Base-by-base conservation (phyloP, 1,284 basidiomycete genomes). In the Boletus putidus region DNA sequence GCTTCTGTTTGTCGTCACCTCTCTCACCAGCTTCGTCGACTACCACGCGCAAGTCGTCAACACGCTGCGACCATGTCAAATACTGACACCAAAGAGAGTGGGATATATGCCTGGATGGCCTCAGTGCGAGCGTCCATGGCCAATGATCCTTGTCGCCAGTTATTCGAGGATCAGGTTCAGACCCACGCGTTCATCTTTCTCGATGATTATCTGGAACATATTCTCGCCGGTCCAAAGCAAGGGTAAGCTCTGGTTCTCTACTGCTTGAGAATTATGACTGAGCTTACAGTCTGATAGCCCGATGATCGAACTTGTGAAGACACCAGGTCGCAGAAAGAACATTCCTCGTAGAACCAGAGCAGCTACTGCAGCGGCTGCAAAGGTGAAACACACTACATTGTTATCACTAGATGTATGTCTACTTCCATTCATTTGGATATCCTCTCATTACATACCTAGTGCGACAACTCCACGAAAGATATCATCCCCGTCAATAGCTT, bases 291-390 rank as follows among this genome's bases (percentile, higher is more conserved):
- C 27, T 2, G 56, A 9, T 63, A 92, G 89, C 55, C 80, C 83
- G 16, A 79, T 92, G 16, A 86, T 90, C 55, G 89, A 92, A 55
- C 79, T 92, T n/a, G 82, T 92, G 10, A 92, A 92, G 75, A 92
- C 91, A 3, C 90, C 90, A 29, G 85, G 86, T 37, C 82, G 89
- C 39, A 89, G 83, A 73, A 87, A 81, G 73, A 78, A 78, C 53
- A 72, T 78, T 16, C 75, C 76, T 8, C 82, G 79, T 66, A 82
- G 80, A 62, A 77, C 81, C 23, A 82, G 83, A 59, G 70, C 75
- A 31, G 75, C 72, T 25, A 49, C 70, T n/a, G 68, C 73, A 39
- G 73, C 77, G 2, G 68, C 77, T 8, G 80, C 81, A 15, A 84
- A 82, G 65, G 72, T 79, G 55, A 79, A 77, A 55, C 74, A 69